Conservation (phyloP, 306 rosid genomes). For the Lathyrus oleraceus region DNA sequence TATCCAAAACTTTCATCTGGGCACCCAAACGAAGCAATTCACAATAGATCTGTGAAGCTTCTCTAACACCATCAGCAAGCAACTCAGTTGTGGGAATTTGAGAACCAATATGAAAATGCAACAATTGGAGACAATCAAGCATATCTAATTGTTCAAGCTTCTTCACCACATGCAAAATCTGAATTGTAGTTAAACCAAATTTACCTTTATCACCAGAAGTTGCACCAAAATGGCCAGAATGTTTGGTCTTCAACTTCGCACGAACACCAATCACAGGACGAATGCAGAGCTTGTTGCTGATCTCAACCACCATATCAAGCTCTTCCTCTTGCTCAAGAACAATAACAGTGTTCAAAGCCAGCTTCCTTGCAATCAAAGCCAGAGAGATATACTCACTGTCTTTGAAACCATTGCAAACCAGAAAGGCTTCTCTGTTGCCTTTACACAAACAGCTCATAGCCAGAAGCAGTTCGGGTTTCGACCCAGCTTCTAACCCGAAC, state of each 20-base stretch:
- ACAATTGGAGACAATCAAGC: slow-evolving; percentile 81
- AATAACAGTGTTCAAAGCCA: slow-evolving; percentile 69
- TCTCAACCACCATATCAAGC: slow-evolving; percentile 63
- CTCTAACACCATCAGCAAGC: slow-evolving; percentile 71
- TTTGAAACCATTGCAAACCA: slow-evolving; percentile 81
- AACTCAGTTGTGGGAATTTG: slow-evolving; percentile 73
- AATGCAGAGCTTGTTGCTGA: slow-evolving; percentile 65
- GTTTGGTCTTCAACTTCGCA: slow-evolving; percentile 83
- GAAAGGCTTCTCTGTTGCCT: slow-evolving; percentile 63
- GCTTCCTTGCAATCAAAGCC: slow-evolving; percentile 73
- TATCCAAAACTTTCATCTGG: slow-evolving; percentile 69
- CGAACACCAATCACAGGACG: slow-evolving; percentile 79
- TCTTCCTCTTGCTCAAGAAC: slow-evolving; percentile 91
- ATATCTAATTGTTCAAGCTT: slow-evolving; percentile 63
- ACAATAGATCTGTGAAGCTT: slow-evolving; percentile 91
- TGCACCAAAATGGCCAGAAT: slow-evolving; percentile 80
- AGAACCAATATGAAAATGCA: slow-evolving; percentile 93
- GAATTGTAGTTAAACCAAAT: slow-evolving; percentile 75
- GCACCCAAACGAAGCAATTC: slow-evolving; percentile 89
- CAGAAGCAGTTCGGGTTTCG: slow-evolving; percentile 84
- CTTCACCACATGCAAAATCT: slow-evolving; percentile 66
- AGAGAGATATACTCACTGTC: slow-evolving; percentile 72
- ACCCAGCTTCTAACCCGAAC: slow-evolving; percentile 90
- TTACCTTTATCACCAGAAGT: slow-evolving; percentile 95
- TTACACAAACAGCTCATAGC: slow-evolving; percentile 91